A percentile compares a stretch with the other conserved stretches of the same genome.
These are phyloP conservation scores for Hysterium pulicare DNA, from an alignment of 2,329 filamentous ascomycete species.

Conservation along the genomic window DNA sequence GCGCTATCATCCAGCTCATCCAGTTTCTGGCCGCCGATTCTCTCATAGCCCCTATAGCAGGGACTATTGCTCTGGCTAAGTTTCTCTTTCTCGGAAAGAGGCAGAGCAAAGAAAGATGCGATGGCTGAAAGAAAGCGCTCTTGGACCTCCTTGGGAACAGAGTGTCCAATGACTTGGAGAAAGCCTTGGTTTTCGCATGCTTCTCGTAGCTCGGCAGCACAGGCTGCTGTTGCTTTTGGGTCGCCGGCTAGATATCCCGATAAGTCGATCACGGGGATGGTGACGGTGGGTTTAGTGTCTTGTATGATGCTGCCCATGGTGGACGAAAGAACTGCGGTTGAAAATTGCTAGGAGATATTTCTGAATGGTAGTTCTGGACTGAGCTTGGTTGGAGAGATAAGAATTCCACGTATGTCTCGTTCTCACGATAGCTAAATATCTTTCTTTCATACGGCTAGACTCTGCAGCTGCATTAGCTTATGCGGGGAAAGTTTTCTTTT, in stretches of 20 bases:
- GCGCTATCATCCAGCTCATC: slow-evolving; percentile 8
- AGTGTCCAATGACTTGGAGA: slow-evolving; percentile 36
- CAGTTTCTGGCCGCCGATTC: slow-evolving; percentile 11
- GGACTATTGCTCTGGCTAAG: slow-evolving; percentile 11
- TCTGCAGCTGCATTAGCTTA: too few species aligned
- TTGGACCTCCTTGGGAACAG: slow-evolving; percentile 23
- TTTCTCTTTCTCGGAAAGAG: slow-evolving; percentile 22
- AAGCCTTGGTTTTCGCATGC: slow-evolving; percentile 24
- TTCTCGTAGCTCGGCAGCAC: slow-evolving; percentile 6
- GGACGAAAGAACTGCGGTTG: too few species aligned
- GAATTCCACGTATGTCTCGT: too few species aligned
- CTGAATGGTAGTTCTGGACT: too few species aligned
- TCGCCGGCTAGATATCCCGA: slow-evolving; percentile 11
- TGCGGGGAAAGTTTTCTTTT: too few species aligned
- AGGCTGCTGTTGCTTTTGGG: slow-evolving; percentile 5
- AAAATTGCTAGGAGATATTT: too few species aligned
- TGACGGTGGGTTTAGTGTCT: not conserved
- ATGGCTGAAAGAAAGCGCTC: slow-evolving; percentile 21
- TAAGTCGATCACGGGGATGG: slow-evolving; percentile 12
- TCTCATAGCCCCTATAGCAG: slow-evolving; percentile 13
- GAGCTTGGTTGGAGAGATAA: too few species aligned
- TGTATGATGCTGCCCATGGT: slow-evolving; percentile 5
- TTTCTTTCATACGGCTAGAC: too few species aligned
- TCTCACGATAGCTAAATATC: too few species aligned
- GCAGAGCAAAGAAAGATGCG: slow-evolving; percentile 30